These are phyloP conservation scores for Aspergillus sp. DNA, from an alignment of 2,329 filamentous ascomycete species.

Conservation along the genomic window DNA sequence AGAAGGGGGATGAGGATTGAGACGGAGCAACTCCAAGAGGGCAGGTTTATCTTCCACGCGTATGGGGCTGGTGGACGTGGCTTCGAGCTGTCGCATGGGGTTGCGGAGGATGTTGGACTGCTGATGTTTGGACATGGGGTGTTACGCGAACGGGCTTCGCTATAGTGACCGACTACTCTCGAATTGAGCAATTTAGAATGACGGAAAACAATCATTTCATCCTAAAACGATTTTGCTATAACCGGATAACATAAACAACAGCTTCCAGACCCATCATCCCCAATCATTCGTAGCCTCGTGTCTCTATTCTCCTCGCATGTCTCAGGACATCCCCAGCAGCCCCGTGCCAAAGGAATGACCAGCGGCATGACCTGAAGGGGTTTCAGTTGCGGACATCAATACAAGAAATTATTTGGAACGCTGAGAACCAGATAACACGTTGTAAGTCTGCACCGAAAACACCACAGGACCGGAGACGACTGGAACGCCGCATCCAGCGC, in stretches of 20 bases:
- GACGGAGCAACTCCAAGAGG: constrained; percentile 32
- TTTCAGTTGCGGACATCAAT: constrained; percentile 15
- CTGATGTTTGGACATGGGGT: constrained; percentile 27
- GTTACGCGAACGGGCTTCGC: constrained; percentile 12
- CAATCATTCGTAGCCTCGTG: constrained; percentile 14
- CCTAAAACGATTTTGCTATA: constrained; percentile 21
- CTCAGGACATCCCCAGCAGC: constrained; percentile 6
- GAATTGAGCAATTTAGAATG: neutral
- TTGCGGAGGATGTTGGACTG: constrained; percentile 42
- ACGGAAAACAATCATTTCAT: neutral
- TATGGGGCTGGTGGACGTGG: constrained; percentile 55
- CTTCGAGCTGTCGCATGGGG: constrained; percentile 53
- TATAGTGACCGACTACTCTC: constrained; percentile 9
- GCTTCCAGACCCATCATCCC: constrained; percentile 15
- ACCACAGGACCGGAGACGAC: constrained; percentile 13
- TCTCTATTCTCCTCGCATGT: constrained; percentile 2
- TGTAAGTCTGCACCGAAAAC: constrained; percentile 17
- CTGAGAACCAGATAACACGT: constrained; percentile 8
- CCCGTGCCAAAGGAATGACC: constrained; percentile 4
- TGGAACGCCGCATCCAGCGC: constrained; percentile 12
- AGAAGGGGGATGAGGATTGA: constrained; percentile 44
- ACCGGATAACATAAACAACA: constrained; percentile 7
- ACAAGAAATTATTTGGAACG: constrained; percentile 8
- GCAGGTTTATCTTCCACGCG: constrained; percentile 39
- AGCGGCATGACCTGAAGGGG: constrained; percentile 14